A percentile compares a stretch with the other conserved stretches of the same genome.
Conservation (phyloP, 2,329 filamentous ascomycete genomes). For the Paraconiothyrium sp. region DNA sequence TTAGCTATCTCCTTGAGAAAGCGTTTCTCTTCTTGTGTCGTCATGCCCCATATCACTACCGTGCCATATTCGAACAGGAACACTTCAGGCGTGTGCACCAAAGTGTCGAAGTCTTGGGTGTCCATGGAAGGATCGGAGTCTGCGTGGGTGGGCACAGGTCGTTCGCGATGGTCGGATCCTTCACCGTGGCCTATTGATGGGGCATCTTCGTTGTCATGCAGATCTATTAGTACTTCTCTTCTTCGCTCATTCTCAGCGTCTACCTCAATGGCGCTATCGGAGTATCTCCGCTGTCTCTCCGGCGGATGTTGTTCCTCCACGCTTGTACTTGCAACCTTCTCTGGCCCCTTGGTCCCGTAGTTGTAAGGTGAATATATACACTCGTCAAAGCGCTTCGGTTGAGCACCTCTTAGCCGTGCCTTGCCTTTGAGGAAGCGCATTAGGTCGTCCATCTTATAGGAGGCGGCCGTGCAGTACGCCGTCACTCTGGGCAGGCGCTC, state of each 20-base stretch:
- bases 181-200: slow-evolving; percentile 38
- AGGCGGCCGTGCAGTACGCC: slow-evolving; percentile 93
- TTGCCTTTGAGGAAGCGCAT: slow-evolving; percentile 92
- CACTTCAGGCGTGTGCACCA: slow-evolving; percentile 90
- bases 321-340: slow-evolving; percentile 46
- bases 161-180: slow-evolving; percentile 30
- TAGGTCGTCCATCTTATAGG: slow-evolving; percentile 87
- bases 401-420: slow-evolving; percentile 77
- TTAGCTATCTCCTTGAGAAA: slow-evolving; percentile 94
- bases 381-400: slow-evolving; percentile 94
- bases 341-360: slow-evolving; percentile 66
- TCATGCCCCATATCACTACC: slow-evolving; percentile 98
- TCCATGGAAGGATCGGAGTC: slow-evolving; percentile 46
- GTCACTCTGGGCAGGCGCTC: slow-evolving; percentile 89
- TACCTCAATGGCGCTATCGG: slow-evolving; percentile 75
- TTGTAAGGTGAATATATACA: slow-evolving; percentile 96
- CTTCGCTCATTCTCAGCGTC: slow-evolving; percentile 66
- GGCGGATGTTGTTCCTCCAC: slow-evolving; percentile 35
- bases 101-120: slow-evolving; percentile 80
- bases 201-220: slow-evolving; percentile 57
- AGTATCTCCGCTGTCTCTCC: slow-evolving; percentile 71
- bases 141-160: slow-evolving; percentile 39
- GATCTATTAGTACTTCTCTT: slow-evolving; percentile 71
- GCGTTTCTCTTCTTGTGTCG: slow-evolving; percentile 83
- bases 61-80: slow-evolving; percentile 98